Evolutionary conservation across 1,139 yeast genomes (phyloP).

Genomic region (Kodamaea derodonti): DNA sequence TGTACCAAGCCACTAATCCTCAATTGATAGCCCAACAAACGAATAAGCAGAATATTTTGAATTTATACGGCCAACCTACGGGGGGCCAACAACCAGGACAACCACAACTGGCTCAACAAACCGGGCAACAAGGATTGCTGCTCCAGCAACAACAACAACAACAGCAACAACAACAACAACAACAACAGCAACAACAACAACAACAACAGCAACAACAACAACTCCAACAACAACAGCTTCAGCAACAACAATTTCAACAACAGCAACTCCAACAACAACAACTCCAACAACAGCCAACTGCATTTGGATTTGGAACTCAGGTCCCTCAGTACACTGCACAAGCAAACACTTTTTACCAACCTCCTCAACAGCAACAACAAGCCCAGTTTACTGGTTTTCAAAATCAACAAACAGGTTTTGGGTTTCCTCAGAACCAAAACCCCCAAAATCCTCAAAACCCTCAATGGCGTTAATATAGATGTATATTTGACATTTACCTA

Average conservation of each 20-base stretch:
- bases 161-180: constrained; percentile 16
- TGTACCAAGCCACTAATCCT: constrained; percentile 42
- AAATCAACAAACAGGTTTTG: constrained; percentile 1
- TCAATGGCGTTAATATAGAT: constrained; percentile 1
- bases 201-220: constrained; percentile 21
- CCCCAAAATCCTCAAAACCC: not conserved
- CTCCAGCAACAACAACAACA: constrained; percentile 9
- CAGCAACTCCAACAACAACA: constrained; percentile 12
- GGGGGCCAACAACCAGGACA: not conserved
- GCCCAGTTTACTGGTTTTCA: constrained; percentile 16
- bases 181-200: constrained; percentile 12
- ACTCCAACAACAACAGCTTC: constrained; percentile 17
- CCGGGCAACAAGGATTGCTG: constrained; percentile 6
- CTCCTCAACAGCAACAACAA: constrained; percentile 9
- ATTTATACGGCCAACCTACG: constrained; percentile 38
- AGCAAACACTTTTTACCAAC: constrained; percentile 1
- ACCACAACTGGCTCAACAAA: not conserved
- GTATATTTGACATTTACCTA: no score
- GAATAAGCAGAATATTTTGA: constrained; percentile 38
- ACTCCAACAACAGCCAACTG: constrained; percentile 10
- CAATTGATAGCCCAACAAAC: constrained; percentile 43
- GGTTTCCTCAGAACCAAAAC: not conserved
- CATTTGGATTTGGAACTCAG: constrained; percentile 9
- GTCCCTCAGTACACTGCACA: constrained; percentile 9
- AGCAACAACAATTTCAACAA: constrained; percentile 11